Evolutionary conservation across 805 yeast genomes (phyloP).

Genomic region (Candida lessepsii): DNA sequence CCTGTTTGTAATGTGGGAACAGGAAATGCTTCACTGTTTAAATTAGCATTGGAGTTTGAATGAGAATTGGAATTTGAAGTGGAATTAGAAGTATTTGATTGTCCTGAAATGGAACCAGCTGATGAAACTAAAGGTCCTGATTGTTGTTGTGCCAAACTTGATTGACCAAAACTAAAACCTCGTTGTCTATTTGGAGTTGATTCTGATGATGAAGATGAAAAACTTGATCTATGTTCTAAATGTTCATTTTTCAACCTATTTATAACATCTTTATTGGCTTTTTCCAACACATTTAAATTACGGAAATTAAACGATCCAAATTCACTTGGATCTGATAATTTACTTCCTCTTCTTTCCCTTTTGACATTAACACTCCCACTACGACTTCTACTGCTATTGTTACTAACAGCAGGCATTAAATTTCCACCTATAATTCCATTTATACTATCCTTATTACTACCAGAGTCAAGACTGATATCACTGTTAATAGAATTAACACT

Average conservation of each 20-base stretch:
- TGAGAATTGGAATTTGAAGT: constrained; percentile 1
- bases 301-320: constrained; percentile 93
- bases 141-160: background rate
- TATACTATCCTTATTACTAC: constrained; percentile 7
- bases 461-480: constrained; percentile 6
- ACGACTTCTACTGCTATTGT: constrained; percentile 14
- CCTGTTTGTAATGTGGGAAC: no score
- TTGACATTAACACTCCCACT: constrained; percentile 19
- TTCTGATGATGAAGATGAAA: constrained; percentile 50
- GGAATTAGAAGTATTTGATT: constrained; percentile 2
- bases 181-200: constrained; percentile 38
- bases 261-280: constrained; percentile 90
- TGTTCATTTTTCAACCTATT: constrained; percentile 84
- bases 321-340: constrained; percentile 69
- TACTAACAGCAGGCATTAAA: constrained; percentile 19
- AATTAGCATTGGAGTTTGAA: background rate
- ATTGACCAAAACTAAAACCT: constrained; percentile 29
- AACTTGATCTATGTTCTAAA: constrained; percentile 53
- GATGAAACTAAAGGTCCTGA: constrained; percentile 1
- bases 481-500: constrained; percentile 9
- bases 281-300: constrained; percentile 84
- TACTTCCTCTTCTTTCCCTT: constrained; percentile 71
- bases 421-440: constrained; percentile 15
- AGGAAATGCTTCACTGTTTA: no score
- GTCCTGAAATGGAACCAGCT: background rate